Conservation (phyloP, 257 asterid species). For the Nicotiana noctiflora region DNA sequence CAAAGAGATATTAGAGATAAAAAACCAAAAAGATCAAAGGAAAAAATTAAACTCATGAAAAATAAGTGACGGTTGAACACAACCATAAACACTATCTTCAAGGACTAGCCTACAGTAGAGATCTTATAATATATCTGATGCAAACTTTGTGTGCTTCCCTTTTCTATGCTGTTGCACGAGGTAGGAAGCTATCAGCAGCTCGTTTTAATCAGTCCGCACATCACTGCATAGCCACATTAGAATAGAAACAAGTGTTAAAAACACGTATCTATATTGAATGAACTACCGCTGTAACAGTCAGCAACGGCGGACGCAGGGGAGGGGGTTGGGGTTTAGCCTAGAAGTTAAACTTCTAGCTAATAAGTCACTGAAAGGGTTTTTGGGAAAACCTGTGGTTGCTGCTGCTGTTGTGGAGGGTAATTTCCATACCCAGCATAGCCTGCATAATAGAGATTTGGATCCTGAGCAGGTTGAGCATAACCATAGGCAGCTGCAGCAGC, state of each 20-base stretch:
- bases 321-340: neutral
- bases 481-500: conserved; percentile 22
- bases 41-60: neutral
- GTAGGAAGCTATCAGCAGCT: neutral
- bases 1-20: neutral
- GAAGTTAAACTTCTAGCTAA: neutral
- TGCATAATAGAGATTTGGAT: conserved; percentile 36
- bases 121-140: neutral
- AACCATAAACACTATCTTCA: neutral
- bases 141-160: neutral
- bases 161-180: neutral
- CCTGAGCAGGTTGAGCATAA: conserved; percentile 40
- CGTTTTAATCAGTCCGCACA: neutral
- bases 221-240: conserved; percentile 10
- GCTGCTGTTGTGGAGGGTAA: conserved; percentile 43
- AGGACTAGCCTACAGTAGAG: conserved; percentile 2
- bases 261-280: neutral
- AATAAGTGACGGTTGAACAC: neutral
- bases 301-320: too few relatives aligned
- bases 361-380: neutral
- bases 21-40: neutral
- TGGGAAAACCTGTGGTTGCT: conserved; percentile 46
- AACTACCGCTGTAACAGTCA: too few relatives aligned
- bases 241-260: neutral
- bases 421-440: conserved; percentile 43